Conservation (phyloP, 2,329 filamentous ascomycete species). For the Sphaerulina musiva region DNA sequence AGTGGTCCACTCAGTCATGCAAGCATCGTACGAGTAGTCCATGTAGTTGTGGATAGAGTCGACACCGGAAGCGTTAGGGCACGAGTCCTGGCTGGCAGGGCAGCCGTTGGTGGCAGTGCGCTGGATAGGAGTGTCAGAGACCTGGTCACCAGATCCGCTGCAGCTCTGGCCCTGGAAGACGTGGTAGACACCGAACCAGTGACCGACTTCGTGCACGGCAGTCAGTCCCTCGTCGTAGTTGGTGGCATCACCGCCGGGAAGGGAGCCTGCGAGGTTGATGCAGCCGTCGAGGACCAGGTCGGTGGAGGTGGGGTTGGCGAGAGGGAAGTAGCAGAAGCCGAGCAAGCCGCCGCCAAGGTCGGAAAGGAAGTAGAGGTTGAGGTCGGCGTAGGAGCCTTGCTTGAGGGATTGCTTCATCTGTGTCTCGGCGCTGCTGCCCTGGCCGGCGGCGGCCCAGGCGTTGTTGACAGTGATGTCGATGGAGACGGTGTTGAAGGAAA, state of each 20-base stretch:
- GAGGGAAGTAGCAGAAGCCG: constrained; percentile 27
- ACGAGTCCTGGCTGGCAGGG: constrained; percentile 44
- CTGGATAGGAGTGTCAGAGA: constrained; percentile 39
- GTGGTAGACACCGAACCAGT: constrained; percentile 42
- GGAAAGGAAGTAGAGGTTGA: constrained; percentile 55
- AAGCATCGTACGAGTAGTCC: constrained; percentile 34
- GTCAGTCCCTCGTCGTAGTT: constrained; percentile 43
- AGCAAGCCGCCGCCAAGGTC: constrained; percentile 35
- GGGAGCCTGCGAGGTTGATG: constrained; percentile 47
- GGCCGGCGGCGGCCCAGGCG: constrained; percentile 45
- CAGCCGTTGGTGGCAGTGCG: constrained; percentile 44
- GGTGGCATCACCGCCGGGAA: constrained; percentile 44
- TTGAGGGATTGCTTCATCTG: constrained; percentile 49
- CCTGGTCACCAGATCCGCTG: constrained; percentile 39
- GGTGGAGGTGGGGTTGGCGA: constrained; percentile 38
- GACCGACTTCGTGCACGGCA: constrained; percentile 41
- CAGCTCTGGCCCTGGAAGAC: constrained; percentile 40
- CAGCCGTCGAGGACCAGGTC: constrained; percentile 46
- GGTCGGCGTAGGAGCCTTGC: constrained; percentile 45
- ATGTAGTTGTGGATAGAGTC: constrained; percentile 52
- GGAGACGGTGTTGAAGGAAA: constrained; percentile 42
- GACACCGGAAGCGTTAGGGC: constrained; percentile 37
- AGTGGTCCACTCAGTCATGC: constrained; percentile 19
- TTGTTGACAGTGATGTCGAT: constrained; percentile 48
- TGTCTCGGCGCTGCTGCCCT: constrained; percentile 34